These are phyloP conservation scores for Petunia axillaris DNA, from an alignment of 257 asterid genomes.

Conservation along the genomic window DNA sequence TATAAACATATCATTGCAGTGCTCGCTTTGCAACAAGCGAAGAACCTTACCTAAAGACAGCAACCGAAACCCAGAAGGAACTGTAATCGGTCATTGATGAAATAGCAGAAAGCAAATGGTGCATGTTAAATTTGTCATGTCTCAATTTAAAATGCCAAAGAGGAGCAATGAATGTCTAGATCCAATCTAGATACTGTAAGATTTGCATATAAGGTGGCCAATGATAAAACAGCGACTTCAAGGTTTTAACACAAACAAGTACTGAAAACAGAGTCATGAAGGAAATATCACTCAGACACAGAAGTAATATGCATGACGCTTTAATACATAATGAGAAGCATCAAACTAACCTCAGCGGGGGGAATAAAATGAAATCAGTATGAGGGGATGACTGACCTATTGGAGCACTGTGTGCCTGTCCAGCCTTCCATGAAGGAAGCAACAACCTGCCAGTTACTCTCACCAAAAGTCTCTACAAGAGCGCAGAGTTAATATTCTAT, in stretches of 20 bases:
- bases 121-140: slow-evolving; percentile 1
- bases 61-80: not conserved
- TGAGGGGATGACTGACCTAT: slow-evolving; percentile 65
- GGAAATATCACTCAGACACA: not conserved
- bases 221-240: not conserved
- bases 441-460: slow-evolving; percentile 85
- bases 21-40: not conserved
- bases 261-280: not conserved
- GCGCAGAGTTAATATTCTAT: slow-evolving; percentile 70
- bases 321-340: not conserved
- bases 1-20: not conserved
- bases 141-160: not conserved
- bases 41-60: slow-evolving; percentile 6
- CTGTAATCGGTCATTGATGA: not conserved
- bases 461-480: slow-evolving; percentile 86
- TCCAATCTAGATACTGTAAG: slow-evolving; percentile 16
- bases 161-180: not conserved
- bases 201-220: not conserved
- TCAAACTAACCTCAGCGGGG: not conserved
- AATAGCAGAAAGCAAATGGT: slow-evolving; percentile 18
- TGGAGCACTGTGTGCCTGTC: slow-evolving; percentile 95
- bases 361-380: not conserved
- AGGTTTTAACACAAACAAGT: not conserved
- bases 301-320: not conserved
- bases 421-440: slow-evolving; percentile 83